Evolutionary conservation across 2,329 filamentous ascomycete species (phyloP).

Genomic region (Cryphonectria naterciae): DNA sequence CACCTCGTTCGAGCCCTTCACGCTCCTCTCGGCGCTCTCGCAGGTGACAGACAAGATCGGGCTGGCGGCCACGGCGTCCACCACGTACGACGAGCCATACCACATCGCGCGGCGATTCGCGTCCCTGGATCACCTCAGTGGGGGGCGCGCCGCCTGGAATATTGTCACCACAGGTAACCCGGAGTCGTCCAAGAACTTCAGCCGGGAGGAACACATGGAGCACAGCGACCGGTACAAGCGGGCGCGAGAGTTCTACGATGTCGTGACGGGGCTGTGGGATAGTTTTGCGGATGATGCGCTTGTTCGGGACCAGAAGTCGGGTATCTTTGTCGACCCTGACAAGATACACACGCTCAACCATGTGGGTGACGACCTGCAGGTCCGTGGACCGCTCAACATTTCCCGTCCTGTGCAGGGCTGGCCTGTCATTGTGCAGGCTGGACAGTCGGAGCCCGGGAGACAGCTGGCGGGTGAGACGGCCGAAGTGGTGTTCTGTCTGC

Average conservation of each 20-base stretch:
- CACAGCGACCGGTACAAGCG: slow-evolving; percentile 55
- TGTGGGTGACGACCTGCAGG: slow-evolving; percentile 50
- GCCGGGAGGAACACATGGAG: slow-evolving; percentile 53
- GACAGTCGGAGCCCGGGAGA: slow-evolving; percentile 55
- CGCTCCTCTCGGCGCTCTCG: slow-evolving; percentile 54
- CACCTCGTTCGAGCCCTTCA: slow-evolving; percentile 61
- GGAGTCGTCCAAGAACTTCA: slow-evolving; percentile 57
- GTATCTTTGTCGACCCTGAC: slow-evolving; percentile 54
- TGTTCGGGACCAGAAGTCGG: slow-evolving; percentile 50
- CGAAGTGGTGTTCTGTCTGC: slow-evolving; percentile 57
- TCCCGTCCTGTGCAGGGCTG: slow-evolving; percentile 57
- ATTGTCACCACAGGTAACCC: slow-evolving; percentile 58
- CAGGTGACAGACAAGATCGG: slow-evolving; percentile 54
- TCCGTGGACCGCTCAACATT: slow-evolving; percentile 55
- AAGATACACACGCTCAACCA: slow-evolving; percentile 58
- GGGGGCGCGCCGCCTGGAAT: slow-evolving; percentile 57
- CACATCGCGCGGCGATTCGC: slow-evolving; percentile 58
- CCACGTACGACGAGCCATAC: slow-evolving; percentile 59
- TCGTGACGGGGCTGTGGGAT: slow-evolving; percentile 58
- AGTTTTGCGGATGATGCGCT: slow-evolving; percentile 61
- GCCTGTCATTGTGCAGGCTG: slow-evolving; percentile 60
- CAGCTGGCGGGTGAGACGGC: slow-evolving; percentile 58
- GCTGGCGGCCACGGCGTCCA: slow-evolving; percentile 57
- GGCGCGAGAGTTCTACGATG: slow-evolving; percentile 56
- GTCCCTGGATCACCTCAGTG: slow-evolving; percentile 55